A percentile compares a stretch with the other conserved stretches of the same genome.
These are phyloP conservation scores for Xylaria digitata DNA, from an alignment of 2,329 filamentous ascomycete genomes.

Conservation along the genomic window DNA sequence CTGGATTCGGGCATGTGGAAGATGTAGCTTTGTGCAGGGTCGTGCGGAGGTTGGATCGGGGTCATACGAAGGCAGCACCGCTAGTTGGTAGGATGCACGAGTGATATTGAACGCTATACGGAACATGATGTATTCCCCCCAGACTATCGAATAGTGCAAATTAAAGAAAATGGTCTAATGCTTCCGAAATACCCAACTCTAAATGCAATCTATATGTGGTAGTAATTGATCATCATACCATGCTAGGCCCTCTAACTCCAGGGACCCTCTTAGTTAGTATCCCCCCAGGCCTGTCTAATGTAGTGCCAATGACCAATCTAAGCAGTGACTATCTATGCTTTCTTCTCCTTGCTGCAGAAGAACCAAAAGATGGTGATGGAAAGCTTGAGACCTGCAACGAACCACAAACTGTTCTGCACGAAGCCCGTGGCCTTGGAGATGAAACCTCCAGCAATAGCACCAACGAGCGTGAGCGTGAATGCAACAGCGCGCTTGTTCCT, in stretches of 20 bases:
- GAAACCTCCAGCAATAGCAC: conserved; percentile 61
- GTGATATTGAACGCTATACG: not conserved
- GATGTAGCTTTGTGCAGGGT: conserved; percentile 14
- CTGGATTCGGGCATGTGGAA: conserved; percentile 21
- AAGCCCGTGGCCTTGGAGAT: conserved; percentile 57
- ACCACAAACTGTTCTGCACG: conserved; percentile 58
- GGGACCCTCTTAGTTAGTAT: not conserved
- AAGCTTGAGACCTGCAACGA: conserved; percentile 59
- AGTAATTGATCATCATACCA: conserved; percentile 5
- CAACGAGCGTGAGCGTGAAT: conserved; percentile 58
- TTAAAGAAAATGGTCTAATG: conserved; percentile 1
- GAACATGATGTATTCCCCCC: conserved; percentile 5
- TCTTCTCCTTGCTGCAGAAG: conserved; percentile 36
- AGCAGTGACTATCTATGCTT: conserved; percentile 16
- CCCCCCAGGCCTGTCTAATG: not conserved
- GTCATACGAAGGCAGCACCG: not conserved
- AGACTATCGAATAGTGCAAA: not conserved
- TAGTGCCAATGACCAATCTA: no score
- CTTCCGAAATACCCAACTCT: not conserved
- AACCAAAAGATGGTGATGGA: conserved; percentile 52
- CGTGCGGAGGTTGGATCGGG: not conserved
- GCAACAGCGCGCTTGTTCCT: conserved; percentile 60
- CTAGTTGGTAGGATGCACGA: not conserved
- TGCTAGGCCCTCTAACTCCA: conserved; percentile 10
- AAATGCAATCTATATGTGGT: conserved; percentile 15